Base-by-base conservation (phyloP, 257 asterid species). In the Haberlea rhodopensis region DNA sequence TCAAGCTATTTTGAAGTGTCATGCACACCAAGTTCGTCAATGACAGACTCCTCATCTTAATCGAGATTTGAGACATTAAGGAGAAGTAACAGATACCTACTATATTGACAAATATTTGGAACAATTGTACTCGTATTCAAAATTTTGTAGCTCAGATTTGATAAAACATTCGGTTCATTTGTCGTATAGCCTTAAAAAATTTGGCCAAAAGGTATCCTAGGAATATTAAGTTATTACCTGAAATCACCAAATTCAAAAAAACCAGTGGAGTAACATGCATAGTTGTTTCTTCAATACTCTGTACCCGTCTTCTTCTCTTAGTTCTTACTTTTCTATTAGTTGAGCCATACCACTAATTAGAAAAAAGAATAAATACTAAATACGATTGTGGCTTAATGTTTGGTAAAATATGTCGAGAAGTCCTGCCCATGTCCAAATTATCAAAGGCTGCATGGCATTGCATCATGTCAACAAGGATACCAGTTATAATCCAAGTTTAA, bases 351-450 rank as follows among this genome's bases (percentile, higher is more conserved):
- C 53, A 7, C 9, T 51, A 8, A 9, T 27, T 48, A 32, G 58
- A 8, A 64, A 64, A 29, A 62, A n/a, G n/a, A n/a, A n/a, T n/a
- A n/a, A n/a, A n/a, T n/a, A n/a, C n/a, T n/a, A n/a, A n/a, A n/a
- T n/a, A n/a, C n/a, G n/a, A n/a, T n/a, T n/a, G n/a, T n/a, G n/a
- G n/a, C n/a, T n/a, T n/a, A n/a, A n/a, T n/a, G n/a, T n/a, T 43
- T 45, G 37, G 54, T 18, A 23, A 24, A 24, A 45, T 31, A 19
- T n/a, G 15, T 25, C 8, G 1, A 62, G 34, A 15, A 26, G 37
- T 63, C 48, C 3, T 48, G 5, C 49, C 27, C 68, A 45, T 48
- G n/a, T 63, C 28, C 46, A 56, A 71, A 56, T 59, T 58, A 49
- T 54, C 53, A 68, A 60, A 21, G 25, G 20, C 23, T 21, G 62